Conservation (phyloP, 306 rosid genomes). For the Boehmeria nivea region DNA sequence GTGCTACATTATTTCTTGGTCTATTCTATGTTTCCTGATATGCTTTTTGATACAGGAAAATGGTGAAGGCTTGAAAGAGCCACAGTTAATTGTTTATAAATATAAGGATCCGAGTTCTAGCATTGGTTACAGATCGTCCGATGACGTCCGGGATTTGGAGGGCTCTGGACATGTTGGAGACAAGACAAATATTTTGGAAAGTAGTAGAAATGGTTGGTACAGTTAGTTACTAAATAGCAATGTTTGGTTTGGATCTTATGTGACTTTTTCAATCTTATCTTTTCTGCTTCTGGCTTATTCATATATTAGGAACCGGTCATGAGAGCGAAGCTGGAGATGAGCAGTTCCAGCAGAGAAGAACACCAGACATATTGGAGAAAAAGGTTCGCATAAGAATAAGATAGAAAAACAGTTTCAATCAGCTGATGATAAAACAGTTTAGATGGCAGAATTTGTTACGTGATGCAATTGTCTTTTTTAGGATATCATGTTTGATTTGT, state of each 20-base stretch:
- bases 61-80: slow-evolving; percentile 62
- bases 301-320: slow-evolving; percentile 43
- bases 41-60: slow-evolving; percentile 43
- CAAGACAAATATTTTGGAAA: slow-evolving; percentile 27
- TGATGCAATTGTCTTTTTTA: not conserved
- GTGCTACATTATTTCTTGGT: slow-evolving; percentile 1
- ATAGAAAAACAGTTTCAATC: not conserved
- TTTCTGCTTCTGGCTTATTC: slow-evolving; percentile 11
- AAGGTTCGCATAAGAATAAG: slow-evolving; percentile 43
- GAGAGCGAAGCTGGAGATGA: slow-evolving; percentile 29
- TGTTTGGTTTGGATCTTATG: not conserved
- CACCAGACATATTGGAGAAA: slow-evolving; percentile 28
- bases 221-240: not conserved
- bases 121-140: slow-evolving; percentile 15
- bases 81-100: slow-evolving; percentile 64
- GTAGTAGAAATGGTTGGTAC: slow-evolving; percentile 50
- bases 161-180: slow-evolving; percentile 33
- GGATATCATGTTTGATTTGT: not conserved
- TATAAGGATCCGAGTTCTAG: slow-evolving; percentile 37
- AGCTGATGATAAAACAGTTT: too few species aligned
- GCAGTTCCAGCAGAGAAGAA: slow-evolving; percentile 32
- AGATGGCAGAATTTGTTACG: too few species aligned
- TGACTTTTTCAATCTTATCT: slow-evolving; percentile 4
- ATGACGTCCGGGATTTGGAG: slow-evolving; percentile 24
- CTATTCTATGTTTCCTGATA: not conserved